phyloP scores from a whole-genome alignment of 108 stramenopile genomes.

The Thalassiosira profunda region DNA sequence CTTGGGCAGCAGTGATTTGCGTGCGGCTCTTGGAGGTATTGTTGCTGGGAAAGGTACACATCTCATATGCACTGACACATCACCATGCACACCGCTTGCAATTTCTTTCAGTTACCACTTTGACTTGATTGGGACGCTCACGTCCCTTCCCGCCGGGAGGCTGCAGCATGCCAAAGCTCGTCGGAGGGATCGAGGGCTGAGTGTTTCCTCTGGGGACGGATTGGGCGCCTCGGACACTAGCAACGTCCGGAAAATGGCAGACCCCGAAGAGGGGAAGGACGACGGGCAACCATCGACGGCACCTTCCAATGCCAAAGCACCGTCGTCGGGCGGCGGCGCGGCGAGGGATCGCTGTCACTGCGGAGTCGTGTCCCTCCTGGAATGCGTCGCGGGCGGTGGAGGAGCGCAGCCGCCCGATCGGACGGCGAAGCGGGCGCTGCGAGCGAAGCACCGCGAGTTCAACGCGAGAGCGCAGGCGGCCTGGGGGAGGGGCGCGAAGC shows the following conservation, averaged over 20 bases:
- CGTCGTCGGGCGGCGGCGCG: no score
- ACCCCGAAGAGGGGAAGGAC: neutral
- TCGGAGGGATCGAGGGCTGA: constrained; percentile 28
- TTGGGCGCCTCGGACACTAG: neutral
- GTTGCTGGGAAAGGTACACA: no score
- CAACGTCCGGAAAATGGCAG: neutral
- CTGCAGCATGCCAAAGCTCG: constrained; percentile 8
- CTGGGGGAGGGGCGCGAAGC: constrained; percentile 32
- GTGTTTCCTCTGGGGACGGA: constrained; percentile 28
- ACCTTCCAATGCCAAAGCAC: neutral
- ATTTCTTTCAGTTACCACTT: constrained; percentile 66
- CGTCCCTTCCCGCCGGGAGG: constrained; percentile 7
- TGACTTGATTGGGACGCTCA: constrained; percentile 70
- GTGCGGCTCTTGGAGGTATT: no score
- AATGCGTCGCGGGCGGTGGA: constrained; percentile 48
- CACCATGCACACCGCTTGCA: no score
- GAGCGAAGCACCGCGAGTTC: constrained; percentile 59
- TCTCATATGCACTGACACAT: no score
- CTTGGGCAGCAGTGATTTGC: no score
- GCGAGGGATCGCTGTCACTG: constrained; percentile 34
- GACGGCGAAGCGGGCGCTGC: constrained; percentile 43
- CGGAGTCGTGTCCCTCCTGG: constrained; percentile 72
- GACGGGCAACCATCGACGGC: neutral
- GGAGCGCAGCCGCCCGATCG: constrained; percentile 27
- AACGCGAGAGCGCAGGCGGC: constrained; percentile 52